phyloP scores from a whole-genome alignment of 2,329 filamentous ascomycete species.

The Alternaria panax region DNA sequence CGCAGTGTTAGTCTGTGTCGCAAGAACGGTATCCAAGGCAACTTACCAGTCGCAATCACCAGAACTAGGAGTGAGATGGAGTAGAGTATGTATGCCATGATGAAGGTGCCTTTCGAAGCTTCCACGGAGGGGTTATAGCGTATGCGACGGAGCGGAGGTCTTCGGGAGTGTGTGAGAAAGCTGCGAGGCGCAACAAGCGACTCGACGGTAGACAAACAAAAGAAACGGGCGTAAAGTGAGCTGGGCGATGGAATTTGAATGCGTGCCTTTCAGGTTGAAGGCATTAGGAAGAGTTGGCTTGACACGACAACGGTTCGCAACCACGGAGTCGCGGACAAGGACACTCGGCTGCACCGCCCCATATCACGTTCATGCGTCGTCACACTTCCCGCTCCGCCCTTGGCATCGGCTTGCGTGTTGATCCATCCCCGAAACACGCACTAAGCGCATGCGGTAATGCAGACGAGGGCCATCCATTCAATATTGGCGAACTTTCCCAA shows the following conservation, averaged over 20 bases:
- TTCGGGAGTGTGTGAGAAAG: conserved; percentile 23
- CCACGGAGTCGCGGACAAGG: conserved; percentile 20
- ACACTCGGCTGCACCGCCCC: conserved; percentile 22
- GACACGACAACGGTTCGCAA: conserved; percentile 12
- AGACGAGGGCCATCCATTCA: conserved; percentile 38
- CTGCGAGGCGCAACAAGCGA: conserved; percentile 12
- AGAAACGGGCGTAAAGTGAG: conserved; percentile 12
- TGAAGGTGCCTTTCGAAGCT: conserved; percentile 29
- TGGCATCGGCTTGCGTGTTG: conserved; percentile 24
- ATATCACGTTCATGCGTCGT: conserved; percentile 21
- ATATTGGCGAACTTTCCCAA: conserved; percentile 30
- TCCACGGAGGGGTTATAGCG: conserved; percentile 3
- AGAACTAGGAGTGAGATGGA: conserved; percentile 75
- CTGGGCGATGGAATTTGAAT: conserved; percentile 13
- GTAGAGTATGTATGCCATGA: conserved; percentile 84
- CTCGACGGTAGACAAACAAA: conserved; percentile 17
- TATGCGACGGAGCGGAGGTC: conserved; percentile 22
- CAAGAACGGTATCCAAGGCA: conserved; percentile 8
- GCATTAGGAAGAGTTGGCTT: conserved; percentile 5
- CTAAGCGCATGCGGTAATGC: conserved; percentile 36
- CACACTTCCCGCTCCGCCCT: conserved; percentile 17
- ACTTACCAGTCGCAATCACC: conserved; percentile 71
- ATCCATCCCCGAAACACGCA: conserved; percentile 31
- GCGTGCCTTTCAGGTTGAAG: conserved; percentile 3
- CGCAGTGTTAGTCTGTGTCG: conserved; percentile 20